Base-by-base conservation (phyloP, 139 green algal species). In the Picochlorum sp. region DNA sequence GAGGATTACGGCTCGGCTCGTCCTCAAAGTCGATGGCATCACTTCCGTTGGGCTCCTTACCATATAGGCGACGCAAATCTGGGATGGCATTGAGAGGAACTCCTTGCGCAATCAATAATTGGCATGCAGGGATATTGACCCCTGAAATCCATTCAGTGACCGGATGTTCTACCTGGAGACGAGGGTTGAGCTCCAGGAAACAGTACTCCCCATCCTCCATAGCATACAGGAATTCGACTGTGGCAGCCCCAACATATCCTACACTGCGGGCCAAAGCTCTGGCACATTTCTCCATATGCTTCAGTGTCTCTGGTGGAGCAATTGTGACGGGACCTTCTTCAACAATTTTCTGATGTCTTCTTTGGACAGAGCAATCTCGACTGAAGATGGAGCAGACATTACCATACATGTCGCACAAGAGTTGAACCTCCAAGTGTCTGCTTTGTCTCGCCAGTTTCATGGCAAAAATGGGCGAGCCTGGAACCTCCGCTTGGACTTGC, bases 181-280 rank as follows among this genome's bases (percentile, higher is more conserved):
- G 72, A 3, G 91, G 91, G 76, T 98, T 98, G 22, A 98, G 85
- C 79, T 98, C 91, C 72, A 98, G 72, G 74, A 98, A 98, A 80
- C 80, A 97, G 81, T 91, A 97, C 57, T 80, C 68, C 8, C 67
- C 25, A 50, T 71, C 77, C 0, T 94, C 85, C 24, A 95, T 63
- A 26, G 60, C 64, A 69, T 97, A 98, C 55, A 98, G 78, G 68
- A 87, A 98, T 80, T 98, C 91, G 43, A 97, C 86, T 4, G 91
- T 98, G 32, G 91, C 91, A 0, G 86, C 91, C 7, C 91, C 91
- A 26, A 92, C 79, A 65, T 98, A 98, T 44, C 79, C 76, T 16
- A 97, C 90, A n/a, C 69, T 81, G 31, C 79, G 75, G 0, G 89
- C 89, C 59, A 98, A 78, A 4, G 82, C 80, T 16, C 88, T 73